Conservation (phyloP, 2,329 filamentous ascomycete species). For the Venturia pyrina region DNA sequence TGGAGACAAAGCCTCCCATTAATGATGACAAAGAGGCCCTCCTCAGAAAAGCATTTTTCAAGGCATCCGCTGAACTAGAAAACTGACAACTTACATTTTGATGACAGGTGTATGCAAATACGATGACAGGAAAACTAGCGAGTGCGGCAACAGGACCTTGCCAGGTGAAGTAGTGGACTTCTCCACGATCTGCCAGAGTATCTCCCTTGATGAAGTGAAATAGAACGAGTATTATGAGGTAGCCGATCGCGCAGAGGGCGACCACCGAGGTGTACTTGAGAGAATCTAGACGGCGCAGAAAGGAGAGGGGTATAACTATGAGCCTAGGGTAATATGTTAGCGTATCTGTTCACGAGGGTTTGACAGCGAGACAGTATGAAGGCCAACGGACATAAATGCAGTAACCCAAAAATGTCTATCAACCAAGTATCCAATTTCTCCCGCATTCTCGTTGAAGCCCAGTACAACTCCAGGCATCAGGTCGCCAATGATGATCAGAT, state of each 20-base stretch:
- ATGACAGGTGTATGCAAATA: slow-evolving; percentile 99
- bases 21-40: too few species aligned
- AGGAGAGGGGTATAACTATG: slow-evolving; percentile 87
- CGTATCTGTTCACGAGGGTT: not conserved
- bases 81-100: slow-evolving; percentile 58
- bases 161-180: slow-evolving; percentile 68
- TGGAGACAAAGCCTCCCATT: too few species aligned
- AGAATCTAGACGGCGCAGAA: slow-evolving; percentile 82
- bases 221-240: slow-evolving; percentile 83
- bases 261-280: slow-evolving; percentile 94
- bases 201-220: slow-evolving; percentile 81
- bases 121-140: slow-evolving; percentile 83
- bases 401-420: slow-evolving; percentile 97
- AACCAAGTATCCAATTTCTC: slow-evolving; percentile 61
- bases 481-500: slow-evolving; percentile 97
- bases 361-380: not conserved
- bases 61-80: not conserved
- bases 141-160: slow-evolving; percentile 68
- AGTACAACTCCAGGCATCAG: slow-evolving; percentile 90
- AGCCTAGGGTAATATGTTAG: slow-evolving; percentile 42
- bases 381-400: slow-evolving; percentile 66
- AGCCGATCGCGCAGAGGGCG: slow-evolving; percentile 85
- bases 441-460: slow-evolving; percentile 61
- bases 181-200: slow-evolving; percentile 60
- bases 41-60: too few species aligned